phyloP scores from a whole-genome alignment of 2,329 filamentous ascomycete species.

The Boeremia lycopersici region DNA sequence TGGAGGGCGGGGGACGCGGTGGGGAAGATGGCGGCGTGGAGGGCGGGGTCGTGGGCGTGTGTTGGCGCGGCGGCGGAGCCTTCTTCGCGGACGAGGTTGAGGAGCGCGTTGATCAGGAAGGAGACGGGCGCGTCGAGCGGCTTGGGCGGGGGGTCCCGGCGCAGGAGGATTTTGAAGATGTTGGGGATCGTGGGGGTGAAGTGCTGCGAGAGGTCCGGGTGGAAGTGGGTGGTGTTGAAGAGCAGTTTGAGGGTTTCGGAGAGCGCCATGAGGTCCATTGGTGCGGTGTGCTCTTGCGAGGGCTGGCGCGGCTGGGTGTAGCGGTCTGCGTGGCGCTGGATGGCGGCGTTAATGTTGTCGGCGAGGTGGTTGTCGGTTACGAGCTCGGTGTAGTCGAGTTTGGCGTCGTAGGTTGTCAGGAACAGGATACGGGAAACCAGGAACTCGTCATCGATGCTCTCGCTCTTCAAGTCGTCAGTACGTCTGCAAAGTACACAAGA shows the following conservation, averaged over 20 bases:
- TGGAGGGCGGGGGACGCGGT: conserved; percentile 64
- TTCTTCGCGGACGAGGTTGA: conserved; percentile 75
- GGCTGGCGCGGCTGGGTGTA: conserved; percentile 50
- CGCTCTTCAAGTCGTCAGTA: conserved; percentile 53
- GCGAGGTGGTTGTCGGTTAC: conserved; percentile 71
- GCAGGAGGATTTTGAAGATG: conserved; percentile 71
- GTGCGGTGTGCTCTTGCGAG: conserved; percentile 48
- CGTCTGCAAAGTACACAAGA: not conserved
- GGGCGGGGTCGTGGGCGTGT: conserved; percentile 50
- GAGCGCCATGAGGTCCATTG: conserved; percentile 80
- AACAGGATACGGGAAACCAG: conserved; percentile 80
- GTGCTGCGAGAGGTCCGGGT: conserved; percentile 62
- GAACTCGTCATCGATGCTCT: conserved; percentile 84
- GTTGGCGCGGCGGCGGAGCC: conserved; percentile 40
- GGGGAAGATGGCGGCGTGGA: conserved; percentile 68
- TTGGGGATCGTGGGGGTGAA: conserved; percentile 73
- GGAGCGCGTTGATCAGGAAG: conserved; percentile 76
- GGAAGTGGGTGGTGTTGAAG: conserved; percentile 84
- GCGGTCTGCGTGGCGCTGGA: conserved; percentile 65
- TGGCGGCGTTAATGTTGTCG: conserved; percentile 70
- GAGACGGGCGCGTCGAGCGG: conserved; percentile 76
- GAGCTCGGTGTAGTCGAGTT: conserved; percentile 68
- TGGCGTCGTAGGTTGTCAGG: conserved; percentile 76
- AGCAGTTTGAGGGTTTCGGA: conserved; percentile 84
- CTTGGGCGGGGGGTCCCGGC: conserved; percentile 64